Evolutionary conservation across 129 eudicot species (phyloP), one percentile per base, ranked within the genome.

Genomic region (Lactuca sativa): DNA sequence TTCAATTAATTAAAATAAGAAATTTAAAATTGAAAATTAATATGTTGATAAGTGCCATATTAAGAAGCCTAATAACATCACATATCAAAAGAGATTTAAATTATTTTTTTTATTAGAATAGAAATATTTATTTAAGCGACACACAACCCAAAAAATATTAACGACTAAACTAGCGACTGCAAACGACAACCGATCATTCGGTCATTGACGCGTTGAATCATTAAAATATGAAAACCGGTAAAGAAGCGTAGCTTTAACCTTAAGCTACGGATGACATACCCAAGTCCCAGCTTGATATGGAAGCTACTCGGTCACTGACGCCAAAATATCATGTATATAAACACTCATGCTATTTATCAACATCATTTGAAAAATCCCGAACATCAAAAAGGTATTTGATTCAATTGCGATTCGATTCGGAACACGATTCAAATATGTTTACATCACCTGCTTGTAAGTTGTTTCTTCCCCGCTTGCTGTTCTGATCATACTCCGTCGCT

Each of bases 231-330:
- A 25, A 0, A 25, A 25, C 30, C 30, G 30, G 9, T 10, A 67
- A 18, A 12, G 32, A 58, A 31, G 33, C 49, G 69, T 71, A 51
- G 77, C 77, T 72, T 72, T 48, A 61, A 36, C 40, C 16, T 53
- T 61, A 72, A 33, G 77, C 69, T 17, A 61, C n/a, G 16, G 30
- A 36, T 34, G 54, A 61, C 58, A 31, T 31, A 51, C 14, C 13
- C 64, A 43, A 18, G 1, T 25, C 30, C 30, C 47, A 62, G 69
- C 77, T 30, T 61, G 14, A 51, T 7, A 60, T 31, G n/a, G 3
- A 51, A 53, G 69, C 77, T 61, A 62, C 62, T 17, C 77, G 77
- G 4, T 18, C 38, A 61, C 34, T 61, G 18, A 72, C 77, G 77
- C 69, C 69, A 57, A 21, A 31, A 73, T 66, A 40, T 10, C 4